Percentiles rank a stretch among this genome's conserved stretches.
phyloP scores from a whole-genome alignment of 768 basidiomycete species.

The Harrya chromipes region DNA sequence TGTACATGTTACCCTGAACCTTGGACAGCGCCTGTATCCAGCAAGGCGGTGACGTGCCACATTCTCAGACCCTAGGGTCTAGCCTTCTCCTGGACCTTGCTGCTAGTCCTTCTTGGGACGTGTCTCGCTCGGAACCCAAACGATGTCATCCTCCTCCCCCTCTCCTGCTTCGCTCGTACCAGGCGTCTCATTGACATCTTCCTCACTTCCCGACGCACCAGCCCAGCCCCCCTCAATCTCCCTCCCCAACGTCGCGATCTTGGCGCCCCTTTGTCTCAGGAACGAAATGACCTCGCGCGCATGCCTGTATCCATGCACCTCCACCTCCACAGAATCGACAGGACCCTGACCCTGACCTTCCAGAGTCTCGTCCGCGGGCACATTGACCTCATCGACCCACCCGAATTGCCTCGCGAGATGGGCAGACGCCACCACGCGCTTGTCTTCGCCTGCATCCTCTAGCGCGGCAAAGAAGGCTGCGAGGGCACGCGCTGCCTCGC shows the following conservation, averaged over 20 bases:
- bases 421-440: slow-evolving; percentile 45
- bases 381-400: slow-evolving; percentile 35
- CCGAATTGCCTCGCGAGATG: slow-evolving; percentile 48
- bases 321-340: slow-evolving; percentile 12
- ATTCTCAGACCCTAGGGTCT: slow-evolving; percentile 10
- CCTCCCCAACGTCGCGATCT: slow-evolving; percentile 49
- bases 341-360: slow-evolving; percentile 26
- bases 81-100: background rate
- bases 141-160: slow-evolving; percentile 30
- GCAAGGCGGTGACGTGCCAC: slow-evolving; percentile 6
- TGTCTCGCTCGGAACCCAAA: slow-evolving; percentile 29
- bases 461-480: slow-evolving; percentile 70
- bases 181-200: slow-evolving; percentile 22
- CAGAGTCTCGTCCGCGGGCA: background rate
- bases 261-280: slow-evolving; percentile 68
- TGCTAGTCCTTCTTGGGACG: slow-evolving; percentile 5
- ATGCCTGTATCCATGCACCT: slow-evolving; percentile 52
- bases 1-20: slow-evolving; percentile 15
- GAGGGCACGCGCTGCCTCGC: slow-evolving; percentile 75
- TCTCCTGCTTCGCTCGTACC: slow-evolving; percentile 21
- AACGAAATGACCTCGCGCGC: slow-evolving; percentile 73
- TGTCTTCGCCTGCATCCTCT: slow-evolving; percentile 42
- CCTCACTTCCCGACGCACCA: slow-evolving; percentile 54
- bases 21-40: slow-evolving; percentile 2
- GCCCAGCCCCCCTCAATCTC: slow-evolving; percentile 69